A percentile compares a stretch with the other conserved stretches of the same genome.
phyloP scores from a whole-genome alignment of 2,329 filamentous ascomycete genomes.

The Waltergamsia citrina region DNA sequence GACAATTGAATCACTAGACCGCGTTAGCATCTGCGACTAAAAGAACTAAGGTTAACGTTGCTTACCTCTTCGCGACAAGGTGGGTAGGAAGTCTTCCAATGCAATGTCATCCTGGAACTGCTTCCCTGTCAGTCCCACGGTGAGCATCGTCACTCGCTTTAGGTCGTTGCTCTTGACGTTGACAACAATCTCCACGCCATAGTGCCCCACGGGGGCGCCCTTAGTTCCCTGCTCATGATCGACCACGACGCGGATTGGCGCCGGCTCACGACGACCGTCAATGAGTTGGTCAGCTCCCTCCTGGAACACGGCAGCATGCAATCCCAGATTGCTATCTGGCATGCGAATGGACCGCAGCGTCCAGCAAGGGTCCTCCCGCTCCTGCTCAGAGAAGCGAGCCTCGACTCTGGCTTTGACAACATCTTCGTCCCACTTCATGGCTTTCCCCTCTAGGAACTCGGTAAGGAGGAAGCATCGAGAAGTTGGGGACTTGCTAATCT shows the following conservation, averaged over 20 bases:
- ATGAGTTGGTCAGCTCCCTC: constrained; percentile 53
- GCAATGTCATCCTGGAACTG: constrained; percentile 67
- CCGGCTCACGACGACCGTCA: constrained; percentile 57
- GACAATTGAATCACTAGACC: constrained; percentile 60
- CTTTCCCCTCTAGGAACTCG: constrained; percentile 70
- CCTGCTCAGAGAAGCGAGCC: constrained; percentile 71
- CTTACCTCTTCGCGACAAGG: constrained; percentile 65
- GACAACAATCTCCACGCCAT: constrained; percentile 62
- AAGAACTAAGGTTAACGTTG: background rate
- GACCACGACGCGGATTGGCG: constrained; percentile 62
- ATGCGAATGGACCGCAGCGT: constrained; percentile 62
- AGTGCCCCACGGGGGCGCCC: constrained; percentile 55
- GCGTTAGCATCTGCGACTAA: constrained; percentile 20
- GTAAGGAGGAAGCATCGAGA: constrained; percentile 63
- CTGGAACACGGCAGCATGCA: constrained; percentile 64
- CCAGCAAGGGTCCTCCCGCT: constrained; percentile 75
- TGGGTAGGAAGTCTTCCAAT: constrained; percentile 62
- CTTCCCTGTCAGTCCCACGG: constrained; percentile 57
- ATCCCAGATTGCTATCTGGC: constrained; percentile 47
- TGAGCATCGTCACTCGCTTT: constrained; percentile 38
- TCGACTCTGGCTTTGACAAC: constrained; percentile 80
- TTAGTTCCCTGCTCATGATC: constrained; percentile 60
- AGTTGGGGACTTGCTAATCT: constrained; percentile 37
- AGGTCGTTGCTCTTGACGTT: constrained; percentile 48
- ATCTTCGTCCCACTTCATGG: constrained; percentile 71